Base-by-base conservation (phyloP, 108 stramenopile species). In the Cyclotella atomus region DNA sequence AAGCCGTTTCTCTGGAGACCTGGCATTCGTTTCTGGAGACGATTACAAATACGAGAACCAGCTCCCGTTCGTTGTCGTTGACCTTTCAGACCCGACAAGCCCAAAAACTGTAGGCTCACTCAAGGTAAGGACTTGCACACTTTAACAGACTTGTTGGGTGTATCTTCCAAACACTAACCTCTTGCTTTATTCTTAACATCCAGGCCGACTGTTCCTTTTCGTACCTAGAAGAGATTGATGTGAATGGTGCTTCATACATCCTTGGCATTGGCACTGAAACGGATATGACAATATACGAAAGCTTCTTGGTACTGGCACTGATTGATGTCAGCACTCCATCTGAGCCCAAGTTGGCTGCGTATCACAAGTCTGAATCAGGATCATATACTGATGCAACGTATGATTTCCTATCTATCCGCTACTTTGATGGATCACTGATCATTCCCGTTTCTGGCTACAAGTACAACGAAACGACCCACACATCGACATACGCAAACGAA, bases 291-390 rank as follows among this genome's bases (percentile, higher is more conserved):
- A 35, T 6, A 9, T 65, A 36, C 35, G 24, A 45, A 45, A 27
- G 46, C 12, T 28, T 12, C 30, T 0, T 47, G 33, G 29, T 27
- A 25, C 34, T 68, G 35, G 21, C 50, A 20, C 28, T 68, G 52
- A 27, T 68, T 53, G 50, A 68, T 54, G 24, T 68, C 30, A 32
- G 47, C 21, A 35, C 27, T 44, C 52, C 33, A 36, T 68, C 66
- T n/a, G n/a, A n/a, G 20, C 66, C 66, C 4, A 23, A 36, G 27
- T 17, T 68, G 50, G 52, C 52, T 15, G 52, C 52, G 28, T n/a
- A n/a, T n/a, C n/a, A n/a, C n/a, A n/a, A n/a, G n/a, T n/a, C n/a
- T n/a, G n/a, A n/a, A n/a, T n/a, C n/a, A n/a, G 60, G 21, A 4
- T 33, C 60, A 34, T 34, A 33, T 38, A 20, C 60, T 16, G 2